Percentiles rank a stretch among this genome's conserved stretches.
Evolutionary conservation across 805 yeast genomes (phyloP).

Genomic region (Saccharomycopsis capsularis): DNA sequence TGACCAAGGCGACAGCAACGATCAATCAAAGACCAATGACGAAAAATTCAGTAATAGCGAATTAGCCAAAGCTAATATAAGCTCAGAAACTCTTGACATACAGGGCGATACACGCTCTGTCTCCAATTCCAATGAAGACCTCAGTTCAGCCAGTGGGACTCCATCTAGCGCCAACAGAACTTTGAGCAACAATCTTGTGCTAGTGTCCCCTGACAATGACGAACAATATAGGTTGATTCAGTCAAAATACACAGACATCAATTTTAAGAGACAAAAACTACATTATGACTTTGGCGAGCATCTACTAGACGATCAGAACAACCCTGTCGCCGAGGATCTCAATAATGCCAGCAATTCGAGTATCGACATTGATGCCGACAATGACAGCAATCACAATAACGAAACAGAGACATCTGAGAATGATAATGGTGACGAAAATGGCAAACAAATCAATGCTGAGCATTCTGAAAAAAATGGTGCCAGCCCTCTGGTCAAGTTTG

Average conservation of each 20-base stretch:
- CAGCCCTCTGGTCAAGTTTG: neutral
- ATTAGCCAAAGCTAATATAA: neutral
- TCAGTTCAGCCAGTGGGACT: neutral
- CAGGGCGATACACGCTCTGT: neutral
- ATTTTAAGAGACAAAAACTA: conserved; percentile 8
- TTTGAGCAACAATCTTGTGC: neutral
- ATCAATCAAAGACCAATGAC: neutral
- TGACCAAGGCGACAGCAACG: neutral
- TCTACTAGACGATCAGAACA: neutral
- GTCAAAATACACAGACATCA: conserved; percentile 15
- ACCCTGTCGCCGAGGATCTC: neutral
- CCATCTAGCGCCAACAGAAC: neutral
- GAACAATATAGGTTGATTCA: conserved; percentile 2
- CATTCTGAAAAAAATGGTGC: neutral
- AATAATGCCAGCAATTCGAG: neutral
- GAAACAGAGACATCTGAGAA: neutral
- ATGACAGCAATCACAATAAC: neutral
- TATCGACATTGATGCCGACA: neutral
- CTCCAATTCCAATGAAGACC: neutral
- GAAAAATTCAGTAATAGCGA: neutral
- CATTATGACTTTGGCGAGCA: conserved; percentile 13
- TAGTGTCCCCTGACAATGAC: neutral
- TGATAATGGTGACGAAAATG: neutral
- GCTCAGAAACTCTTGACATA: neutral
- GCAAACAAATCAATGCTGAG: neutral